These are phyloP conservation scores for Melaleuca alternifolia DNA, from an alignment of 345 rosid genomes.

Conservation along the genomic window DNA sequence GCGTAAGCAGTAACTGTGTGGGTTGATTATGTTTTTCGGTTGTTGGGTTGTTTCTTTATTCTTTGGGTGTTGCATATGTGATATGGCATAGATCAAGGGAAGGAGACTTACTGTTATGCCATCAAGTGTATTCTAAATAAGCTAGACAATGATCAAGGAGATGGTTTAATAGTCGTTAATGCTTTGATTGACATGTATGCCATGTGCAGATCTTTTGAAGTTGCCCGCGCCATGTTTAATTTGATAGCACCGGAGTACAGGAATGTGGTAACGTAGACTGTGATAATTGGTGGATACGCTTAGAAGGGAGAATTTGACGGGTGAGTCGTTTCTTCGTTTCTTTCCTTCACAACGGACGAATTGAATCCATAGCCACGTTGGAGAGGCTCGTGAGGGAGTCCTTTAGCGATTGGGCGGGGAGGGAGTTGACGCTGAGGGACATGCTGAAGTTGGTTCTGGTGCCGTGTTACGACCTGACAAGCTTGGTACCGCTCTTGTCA, in stretches of 20 bases:
- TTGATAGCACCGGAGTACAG: slow-evolving; percentile 25
- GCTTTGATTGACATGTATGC: slow-evolving; percentile 77
- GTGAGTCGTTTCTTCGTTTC: too few species aligned
- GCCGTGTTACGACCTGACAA: too few species aligned
- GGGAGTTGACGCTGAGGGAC: too few species aligned
- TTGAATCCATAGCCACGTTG: too few species aligned
- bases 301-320: slow-evolving; percentile 80
- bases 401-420: too few species aligned
- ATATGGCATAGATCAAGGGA: slow-evolving; percentile 26
- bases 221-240: slow-evolving; percentile 49
- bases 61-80: background rate
- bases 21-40: background rate
- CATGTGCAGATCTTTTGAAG: slow-evolving; percentile 37
- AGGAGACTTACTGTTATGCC: slow-evolving; percentile 61
- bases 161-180: slow-evolving; percentile 46
- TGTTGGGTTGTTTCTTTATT: background rate
- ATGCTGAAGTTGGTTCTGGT: too few species aligned
- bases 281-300: slow-evolving; percentile 75
- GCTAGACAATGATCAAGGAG: slow-evolving; percentile 19
- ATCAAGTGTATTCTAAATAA: slow-evolving; percentile 40
- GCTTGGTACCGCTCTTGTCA: too few species aligned
- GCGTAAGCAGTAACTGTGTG: background rate
- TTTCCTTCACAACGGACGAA: too few species aligned
- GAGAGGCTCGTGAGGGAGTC: too few species aligned
- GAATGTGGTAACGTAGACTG: slow-evolving; percentile 81